phyloP scores from a whole-genome alignment of 2,329 filamentous ascomycete species.

The Phialophora tarda region DNA sequence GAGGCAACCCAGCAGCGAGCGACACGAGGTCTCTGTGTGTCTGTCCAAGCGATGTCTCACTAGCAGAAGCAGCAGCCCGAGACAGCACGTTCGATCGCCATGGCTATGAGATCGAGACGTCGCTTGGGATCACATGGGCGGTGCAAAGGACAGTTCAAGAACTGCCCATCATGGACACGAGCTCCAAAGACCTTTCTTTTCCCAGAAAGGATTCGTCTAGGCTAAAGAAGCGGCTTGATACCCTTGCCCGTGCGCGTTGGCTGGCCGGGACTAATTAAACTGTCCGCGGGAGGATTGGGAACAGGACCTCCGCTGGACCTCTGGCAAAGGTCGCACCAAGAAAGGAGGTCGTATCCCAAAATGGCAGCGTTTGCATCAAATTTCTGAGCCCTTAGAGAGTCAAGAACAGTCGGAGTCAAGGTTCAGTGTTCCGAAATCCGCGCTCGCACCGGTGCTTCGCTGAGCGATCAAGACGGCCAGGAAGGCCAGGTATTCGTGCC shows the following conservation, averaged over 20 bases:
- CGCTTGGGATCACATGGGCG: background rate
- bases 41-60: background rate
- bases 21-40: background rate
- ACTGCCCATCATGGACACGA: background rate
- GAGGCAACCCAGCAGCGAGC: background rate
- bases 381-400: background rate
- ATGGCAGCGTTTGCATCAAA: background rate
- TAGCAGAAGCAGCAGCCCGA: background rate
- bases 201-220: background rate
- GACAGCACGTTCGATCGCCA: background rate
- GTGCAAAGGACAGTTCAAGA: background rate
- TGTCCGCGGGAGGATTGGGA: background rate
- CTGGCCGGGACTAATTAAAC: background rate
- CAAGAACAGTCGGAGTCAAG: background rate
- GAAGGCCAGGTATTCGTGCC: conserved; percentile 13
- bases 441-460: background rate
- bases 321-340: background rate
- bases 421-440: background rate
- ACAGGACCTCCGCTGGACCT: background rate
- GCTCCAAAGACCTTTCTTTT: background rate
- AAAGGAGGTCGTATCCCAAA: conserved; percentile 9
- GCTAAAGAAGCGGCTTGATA: background rate
- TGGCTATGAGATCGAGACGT: background rate
- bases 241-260: background rate
- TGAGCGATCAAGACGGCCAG: background rate